Evolutionary conservation across 2,329 filamentous ascomycete genomes (phyloP), one percentile per base, ranked within the genome.

Genomic region (Microdochium nivale): DNA sequence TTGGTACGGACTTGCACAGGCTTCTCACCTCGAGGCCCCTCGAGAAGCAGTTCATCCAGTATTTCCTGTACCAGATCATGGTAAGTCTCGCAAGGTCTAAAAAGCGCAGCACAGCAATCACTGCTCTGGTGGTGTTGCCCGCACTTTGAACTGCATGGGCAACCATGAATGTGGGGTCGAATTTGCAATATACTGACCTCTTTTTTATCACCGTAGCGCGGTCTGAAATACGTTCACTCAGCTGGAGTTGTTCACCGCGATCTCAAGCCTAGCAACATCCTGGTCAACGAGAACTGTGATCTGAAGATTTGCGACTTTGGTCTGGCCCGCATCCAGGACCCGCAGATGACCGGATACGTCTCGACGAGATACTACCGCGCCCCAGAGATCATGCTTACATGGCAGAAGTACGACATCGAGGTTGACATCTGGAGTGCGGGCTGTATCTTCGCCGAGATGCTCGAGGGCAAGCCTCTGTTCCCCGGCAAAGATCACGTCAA

Each of bases 11-110:
- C 71, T 79, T 99, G 58, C 94, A 99, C 75, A 86, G 94, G 59
- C 82, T 99, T 56, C 82, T 99, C 61, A 97, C 92, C 49, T 97
- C 94, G 48, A 80, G 94, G 67, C 94, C 94, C 24, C 83, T 99
- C 50, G 94, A 99, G 79, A 97, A 96, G 76, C 94, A 99, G 71
- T 99, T 99, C 71, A 97, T 99, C 64, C 94, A 99, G 75, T 99
- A 99, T 75, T 99, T 99, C 70, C 81, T 99, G 55, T 99, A 99
- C 72, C 94, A 99, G 73, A 99, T 99, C 65, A 82, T 97, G 78
- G 92, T 96, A 75, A 64, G 86, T 58, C 30, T 32, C 50, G 50
- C 35, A 23, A 32, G 16, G 16, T 24, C 24, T 23, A n/a, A 5
- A 9, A 16, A 16, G 44, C 25, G 21, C 21, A 25, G 16, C 35